Conservation (phyloP, 148 eudicot species). For the Heliosperma pusillum region DNA sequence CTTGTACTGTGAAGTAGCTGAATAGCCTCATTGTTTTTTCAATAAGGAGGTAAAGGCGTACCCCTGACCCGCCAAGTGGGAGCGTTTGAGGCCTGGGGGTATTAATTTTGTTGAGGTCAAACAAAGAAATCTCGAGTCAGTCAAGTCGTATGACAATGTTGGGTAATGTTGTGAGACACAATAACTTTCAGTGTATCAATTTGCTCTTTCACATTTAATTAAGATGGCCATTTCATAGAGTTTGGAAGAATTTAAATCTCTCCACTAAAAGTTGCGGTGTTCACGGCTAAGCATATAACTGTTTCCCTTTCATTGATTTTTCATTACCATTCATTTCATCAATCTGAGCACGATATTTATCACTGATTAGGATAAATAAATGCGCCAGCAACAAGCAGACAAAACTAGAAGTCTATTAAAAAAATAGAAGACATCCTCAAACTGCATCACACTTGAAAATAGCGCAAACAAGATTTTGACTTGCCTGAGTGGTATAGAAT, state of each 20-base stretch:
- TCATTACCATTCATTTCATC: background rate
- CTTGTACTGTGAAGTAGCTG: no score
- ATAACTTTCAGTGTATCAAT: background rate
- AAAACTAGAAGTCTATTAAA: background rate
- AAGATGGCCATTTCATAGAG: background rate
- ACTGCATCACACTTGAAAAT: background rate
- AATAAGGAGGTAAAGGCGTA: no score
- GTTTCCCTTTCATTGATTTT: background rate
- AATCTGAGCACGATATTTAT: background rate
- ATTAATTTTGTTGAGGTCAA: no score
- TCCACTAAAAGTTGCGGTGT: background rate
- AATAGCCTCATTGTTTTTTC: no score
- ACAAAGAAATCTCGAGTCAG: constrained; percentile 1
- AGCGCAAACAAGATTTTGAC: background rate
- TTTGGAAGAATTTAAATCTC: background rate
- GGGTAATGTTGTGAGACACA: background rate
- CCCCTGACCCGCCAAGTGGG: no score
- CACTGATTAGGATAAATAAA: background rate
- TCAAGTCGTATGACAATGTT: background rate
- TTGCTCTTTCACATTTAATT: background rate
- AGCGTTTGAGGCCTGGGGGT: no score
- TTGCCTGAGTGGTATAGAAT: background rate
- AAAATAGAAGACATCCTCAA: background rate
- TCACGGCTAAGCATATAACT: background rate
- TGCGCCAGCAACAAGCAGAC: background rate